phyloP scores from a whole-genome alignment of 345 rosid species.

The Garcia nutans region DNA sequence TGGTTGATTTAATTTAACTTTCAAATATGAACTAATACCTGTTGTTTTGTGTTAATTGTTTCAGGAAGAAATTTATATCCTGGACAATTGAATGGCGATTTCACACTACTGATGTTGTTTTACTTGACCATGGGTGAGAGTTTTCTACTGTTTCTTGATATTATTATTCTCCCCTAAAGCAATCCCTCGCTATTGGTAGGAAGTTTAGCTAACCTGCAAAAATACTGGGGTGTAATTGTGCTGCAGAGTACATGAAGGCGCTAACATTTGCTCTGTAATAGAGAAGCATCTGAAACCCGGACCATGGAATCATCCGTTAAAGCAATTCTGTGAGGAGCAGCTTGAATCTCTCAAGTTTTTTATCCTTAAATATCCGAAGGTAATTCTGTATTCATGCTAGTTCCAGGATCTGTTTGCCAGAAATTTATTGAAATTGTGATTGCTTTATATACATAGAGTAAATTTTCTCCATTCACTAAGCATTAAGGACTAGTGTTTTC shows the following conservation, averaged over 20 bases:
- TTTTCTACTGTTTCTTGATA: background rate
- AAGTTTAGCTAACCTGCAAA: background rate
- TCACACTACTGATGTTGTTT: constrained; percentile 60
- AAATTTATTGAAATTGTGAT: background rate
- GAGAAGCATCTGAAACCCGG: constrained; percentile 73
- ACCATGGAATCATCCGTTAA: constrained; percentile 69
- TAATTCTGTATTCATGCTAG: constrained; percentile 8
- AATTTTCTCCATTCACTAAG: background rate
- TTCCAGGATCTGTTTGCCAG: background rate
- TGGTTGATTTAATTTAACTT: background rate
- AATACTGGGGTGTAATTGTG: constrained; percentile 10
- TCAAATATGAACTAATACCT: background rate
- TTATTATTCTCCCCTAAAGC: background rate
- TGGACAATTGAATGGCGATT: constrained; percentile 97
- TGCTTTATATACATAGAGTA: background rate
- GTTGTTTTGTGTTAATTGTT: constrained; percentile 6
- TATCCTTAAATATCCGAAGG: constrained; percentile 63
- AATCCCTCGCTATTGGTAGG: background rate
- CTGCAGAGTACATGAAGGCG: constrained; percentile 69
- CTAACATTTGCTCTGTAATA: constrained; percentile 48
- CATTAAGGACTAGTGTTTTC: background rate
- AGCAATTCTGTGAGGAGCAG: constrained; percentile 56
- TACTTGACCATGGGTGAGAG: constrained; percentile 67
- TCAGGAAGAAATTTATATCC: constrained; percentile 59
- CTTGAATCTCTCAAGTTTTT: constrained; percentile 64